Evolutionary conservation across 495 filamentous ascomycete species (phyloP).

Genomic region (Neurospora sp.): DNA sequence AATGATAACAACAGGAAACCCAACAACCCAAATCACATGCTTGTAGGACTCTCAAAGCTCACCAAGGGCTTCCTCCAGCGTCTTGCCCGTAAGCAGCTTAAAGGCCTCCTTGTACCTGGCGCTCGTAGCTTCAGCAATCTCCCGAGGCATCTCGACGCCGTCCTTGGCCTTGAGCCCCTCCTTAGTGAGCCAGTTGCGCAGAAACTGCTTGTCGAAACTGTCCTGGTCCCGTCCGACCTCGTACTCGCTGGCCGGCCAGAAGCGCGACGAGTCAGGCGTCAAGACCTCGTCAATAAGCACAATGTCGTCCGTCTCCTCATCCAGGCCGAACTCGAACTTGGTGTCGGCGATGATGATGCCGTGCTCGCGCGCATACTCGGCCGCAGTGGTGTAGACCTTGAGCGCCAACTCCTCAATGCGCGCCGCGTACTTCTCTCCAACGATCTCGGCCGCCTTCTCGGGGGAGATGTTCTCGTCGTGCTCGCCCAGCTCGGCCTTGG

Average conservation of each 20-base stretch:
- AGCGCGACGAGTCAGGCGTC: conserved; percentile 74
- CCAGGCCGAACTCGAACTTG: conserved; percentile 54
- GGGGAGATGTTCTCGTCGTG: conserved; percentile 90
- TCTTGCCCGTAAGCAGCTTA: conserved; percentile 30
- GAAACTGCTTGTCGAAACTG: conserved; percentile 83
- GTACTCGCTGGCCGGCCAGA: conserved; percentile 75
- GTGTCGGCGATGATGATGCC: conserved; percentile 80
- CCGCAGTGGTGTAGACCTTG: conserved; percentile 60
- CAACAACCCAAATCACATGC: neutral
- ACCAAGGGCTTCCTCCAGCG: conserved; percentile 29
- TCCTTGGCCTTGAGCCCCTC: conserved; percentile 58
- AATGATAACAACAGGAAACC: neutral
- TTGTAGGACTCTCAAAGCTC: conserved; percentile 2
- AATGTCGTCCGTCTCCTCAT: conserved; percentile 62
- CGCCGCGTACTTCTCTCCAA: conserved; percentile 66
- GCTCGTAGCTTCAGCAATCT: conserved; percentile 52
- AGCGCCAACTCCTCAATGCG: conserved; percentile 65
- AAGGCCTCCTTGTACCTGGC: conserved; percentile 40
- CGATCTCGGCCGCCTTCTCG: conserved; percentile 53
- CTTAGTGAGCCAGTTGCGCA: conserved; percentile 75
- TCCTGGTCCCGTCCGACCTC: conserved; percentile 62
- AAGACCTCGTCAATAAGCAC: conserved; percentile 88
- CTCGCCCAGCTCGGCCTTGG: conserved; percentile 75
- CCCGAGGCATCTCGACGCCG: conserved; percentile 59
- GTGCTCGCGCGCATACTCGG: conserved; percentile 60